These are phyloP conservation scores for Saturnispora ahearnii DNA, from an alignment of 805 yeast species.

Conservation along the genomic window DNA sequence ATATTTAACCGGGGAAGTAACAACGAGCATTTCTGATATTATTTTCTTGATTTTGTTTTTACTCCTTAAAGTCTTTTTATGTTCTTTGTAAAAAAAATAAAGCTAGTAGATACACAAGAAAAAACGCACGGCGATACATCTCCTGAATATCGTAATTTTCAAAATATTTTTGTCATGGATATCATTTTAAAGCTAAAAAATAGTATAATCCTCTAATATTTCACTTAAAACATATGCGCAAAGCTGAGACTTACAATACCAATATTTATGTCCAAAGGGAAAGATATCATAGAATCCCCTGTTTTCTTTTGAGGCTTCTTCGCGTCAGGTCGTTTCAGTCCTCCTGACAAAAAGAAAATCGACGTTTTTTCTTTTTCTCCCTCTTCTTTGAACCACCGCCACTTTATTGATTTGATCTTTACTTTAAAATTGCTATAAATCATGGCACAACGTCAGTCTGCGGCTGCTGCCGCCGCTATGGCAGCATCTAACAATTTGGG, in stretches of 20 bases:
- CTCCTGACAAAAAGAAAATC: background rate
- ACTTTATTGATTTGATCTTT: background rate
- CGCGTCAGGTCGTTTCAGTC: background rate
- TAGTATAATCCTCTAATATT: too few relatives aligned
- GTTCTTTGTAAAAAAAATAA: too few relatives aligned
- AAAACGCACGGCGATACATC: too few relatives aligned
- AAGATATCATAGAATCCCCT: background rate
- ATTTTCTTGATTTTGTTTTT: background rate
- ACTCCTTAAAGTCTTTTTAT: too few relatives aligned
- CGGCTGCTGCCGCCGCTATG: constrained; percentile 30
- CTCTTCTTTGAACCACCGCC: background rate
- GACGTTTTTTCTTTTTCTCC: background rate
- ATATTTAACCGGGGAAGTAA: background rate
- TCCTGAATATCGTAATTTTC: too few relatives aligned
- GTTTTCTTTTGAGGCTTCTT: background rate
- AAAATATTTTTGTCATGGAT: too few relatives aligned
- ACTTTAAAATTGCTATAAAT: background rate
- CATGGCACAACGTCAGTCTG: constrained; percentile 16
- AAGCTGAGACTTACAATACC: too few relatives aligned
- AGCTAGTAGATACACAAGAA: too few relatives aligned
- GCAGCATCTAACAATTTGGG: constrained; percentile 24
- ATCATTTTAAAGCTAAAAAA: too few relatives aligned
- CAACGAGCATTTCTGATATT: background rate
- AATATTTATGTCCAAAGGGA: too few relatives aligned
- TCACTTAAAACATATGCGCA: too few relatives aligned